Base-by-base conservation (phyloP, 2,329 filamentous ascomycete species). In the Fusarium austroafricanum region DNA sequence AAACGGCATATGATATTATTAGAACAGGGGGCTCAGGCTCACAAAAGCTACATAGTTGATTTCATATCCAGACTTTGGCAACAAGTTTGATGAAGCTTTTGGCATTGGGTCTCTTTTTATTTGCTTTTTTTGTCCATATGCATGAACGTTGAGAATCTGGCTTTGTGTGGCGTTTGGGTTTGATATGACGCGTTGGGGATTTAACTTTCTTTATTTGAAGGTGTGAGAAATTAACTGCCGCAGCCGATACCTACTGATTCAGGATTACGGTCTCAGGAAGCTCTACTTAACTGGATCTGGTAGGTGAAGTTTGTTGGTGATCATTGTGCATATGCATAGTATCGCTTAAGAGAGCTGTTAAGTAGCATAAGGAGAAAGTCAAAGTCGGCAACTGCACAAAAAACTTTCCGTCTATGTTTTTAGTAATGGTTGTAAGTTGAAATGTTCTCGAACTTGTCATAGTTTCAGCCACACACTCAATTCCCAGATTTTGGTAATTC, bases 1-100 rank as follows among this genome's bases (percentile, higher is more conserved):
- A 70, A 67, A 71, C 68, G 45, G 51, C 29, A 62, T 42, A 47
- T 51, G 18, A 21, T 52, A 58, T 62, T 54, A 49, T 39, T 54
- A 18, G 38, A 65, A 20, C 38, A 59, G 45, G 59, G 45, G 31
- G 29, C 28, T 31, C 29, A 10, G 14, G 42, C 21, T 28, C 9
- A 35, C 23, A 42, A 26, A 51, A 28, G 33, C 35, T 26, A 20
- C 20, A 23, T 42, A 20, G 5, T 23, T 26, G 28, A 15, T 14
- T 14, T 14, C 17, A 31, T 33, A 20, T 53, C 20, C n/a, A 52
- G 40, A 52, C 42, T 60, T 28, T 38, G 33, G 23, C n/a, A 47
- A 45, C 39, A n/a, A 39, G 10, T 49, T 53, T 37, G 49, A 17
- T 12, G 29, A 47, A 35, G 5, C 20, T 29, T 29, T 42, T 37